Evolutionary conservation across 345 rosid genomes (phyloP).

Genomic region (Raphanus raphanistrum): DNA sequence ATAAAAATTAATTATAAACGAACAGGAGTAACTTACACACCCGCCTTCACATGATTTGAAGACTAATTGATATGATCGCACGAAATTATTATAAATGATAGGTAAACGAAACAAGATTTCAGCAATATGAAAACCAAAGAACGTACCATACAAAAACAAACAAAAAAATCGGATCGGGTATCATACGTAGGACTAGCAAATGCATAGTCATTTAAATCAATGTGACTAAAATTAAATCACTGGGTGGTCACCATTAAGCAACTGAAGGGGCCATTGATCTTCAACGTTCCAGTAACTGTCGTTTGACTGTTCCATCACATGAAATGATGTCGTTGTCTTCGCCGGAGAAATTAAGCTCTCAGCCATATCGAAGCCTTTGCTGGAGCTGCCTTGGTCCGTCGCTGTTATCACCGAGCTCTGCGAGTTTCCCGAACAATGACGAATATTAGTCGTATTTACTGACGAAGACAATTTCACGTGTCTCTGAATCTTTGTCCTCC

Average conservation of each 20-base stretch:
- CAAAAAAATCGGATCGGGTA: background rate
- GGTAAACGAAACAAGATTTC: conserved; percentile 9
- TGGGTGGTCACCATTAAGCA: conserved; percentile 44
- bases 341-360: conserved; percentile 19
- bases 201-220: too few species aligned
- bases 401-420: conserved; percentile 25
- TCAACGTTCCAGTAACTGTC: conserved; percentile 83
- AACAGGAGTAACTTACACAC: background rate
- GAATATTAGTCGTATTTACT: background rate
- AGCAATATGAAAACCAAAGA: conserved; percentile 14
- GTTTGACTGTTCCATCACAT: conserved; percentile 40
- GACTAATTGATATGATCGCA: background rate
- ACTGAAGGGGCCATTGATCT: conserved; percentile 78
- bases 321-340: conserved; percentile 8
- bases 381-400: conserved; percentile 29
- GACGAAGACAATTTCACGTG: conserved; percentile 48
- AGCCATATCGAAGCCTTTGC: conserved; percentile 26
- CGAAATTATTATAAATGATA: background rate
- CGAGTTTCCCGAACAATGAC: conserved; percentile 21
- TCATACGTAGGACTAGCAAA: background rate
- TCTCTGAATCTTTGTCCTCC: conserved; percentile 95
- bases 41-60: background rate
- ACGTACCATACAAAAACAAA: conserved; percentile 7
- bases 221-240: conserved; percentile 5
- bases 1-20: background rate